Conservation (phyloP, 2,329 filamentous ascomycete genomes). For the Periglandula ipomoeae region DNA sequence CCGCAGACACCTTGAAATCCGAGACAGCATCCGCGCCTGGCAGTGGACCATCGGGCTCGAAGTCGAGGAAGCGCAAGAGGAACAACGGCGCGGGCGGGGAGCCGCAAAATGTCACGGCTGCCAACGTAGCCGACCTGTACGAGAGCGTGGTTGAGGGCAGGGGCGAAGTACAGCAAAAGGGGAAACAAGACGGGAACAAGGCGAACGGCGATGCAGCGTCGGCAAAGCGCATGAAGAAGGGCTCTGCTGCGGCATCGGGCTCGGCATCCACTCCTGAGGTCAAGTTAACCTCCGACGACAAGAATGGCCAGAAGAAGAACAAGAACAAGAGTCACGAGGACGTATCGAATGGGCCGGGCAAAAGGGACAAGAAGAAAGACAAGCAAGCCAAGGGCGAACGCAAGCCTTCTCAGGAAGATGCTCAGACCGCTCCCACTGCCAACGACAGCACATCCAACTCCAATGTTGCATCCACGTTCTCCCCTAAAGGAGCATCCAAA, state of each 20-base stretch:
- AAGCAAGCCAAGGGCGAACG: slow-evolving; percentile 18
- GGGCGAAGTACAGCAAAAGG: slow-evolving; percentile 23
- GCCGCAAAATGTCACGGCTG: slow-evolving; percentile 45
- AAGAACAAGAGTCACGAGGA: slow-evolving; percentile 4
- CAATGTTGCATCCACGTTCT: slow-evolving; percentile 4
- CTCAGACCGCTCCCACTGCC: slow-evolving; percentile 9
- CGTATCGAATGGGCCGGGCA: slow-evolving; percentile 19
- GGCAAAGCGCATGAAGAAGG: slow-evolving; percentile 7
- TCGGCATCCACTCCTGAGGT: neutral
- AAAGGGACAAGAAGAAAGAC: slow-evolving; percentile 28
- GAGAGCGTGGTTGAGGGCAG: slow-evolving; percentile 67
- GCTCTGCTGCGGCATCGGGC: neutral
- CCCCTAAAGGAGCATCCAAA: slow-evolving; percentile 13
- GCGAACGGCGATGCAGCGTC: neutral
- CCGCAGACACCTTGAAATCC: slow-evolving; percentile 59
- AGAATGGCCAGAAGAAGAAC: neutral
- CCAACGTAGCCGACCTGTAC: slow-evolving; percentile 71
- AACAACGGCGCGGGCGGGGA: slow-evolving; percentile 11
- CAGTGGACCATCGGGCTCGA: slow-evolving; percentile 28
- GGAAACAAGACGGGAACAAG: slow-evolving; percentile 11
- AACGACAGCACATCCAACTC: slow-evolving; percentile 11
- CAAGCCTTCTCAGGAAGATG: slow-evolving; percentile 12
- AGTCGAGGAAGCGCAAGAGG: slow-evolving; percentile 52
- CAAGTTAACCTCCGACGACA: neutral
- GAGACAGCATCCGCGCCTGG: slow-evolving; percentile 40